Percentiles rank a stretch among this genome's conserved stretches.
phyloP scores from a whole-genome alignment of 176 grass and related monocot genomes.

The Paspalum notatum region DNA sequence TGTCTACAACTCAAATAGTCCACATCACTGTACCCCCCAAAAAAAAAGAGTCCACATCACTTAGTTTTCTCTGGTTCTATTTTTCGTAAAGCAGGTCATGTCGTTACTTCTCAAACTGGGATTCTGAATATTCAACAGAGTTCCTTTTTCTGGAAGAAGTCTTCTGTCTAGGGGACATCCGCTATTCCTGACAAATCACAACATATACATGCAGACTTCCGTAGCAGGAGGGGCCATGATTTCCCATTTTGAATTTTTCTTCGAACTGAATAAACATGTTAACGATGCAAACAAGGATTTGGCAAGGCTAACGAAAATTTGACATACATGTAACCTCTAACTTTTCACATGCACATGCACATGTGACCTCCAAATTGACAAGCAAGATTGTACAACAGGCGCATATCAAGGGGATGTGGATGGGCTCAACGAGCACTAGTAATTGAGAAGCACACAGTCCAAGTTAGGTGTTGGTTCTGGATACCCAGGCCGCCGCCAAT shows the following conservation, averaged over 20 bases:
- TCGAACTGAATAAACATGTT: not conserved
- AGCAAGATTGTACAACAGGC: no score
- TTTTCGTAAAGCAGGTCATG: not conserved
- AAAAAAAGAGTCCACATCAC: not conserved
- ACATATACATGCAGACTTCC: not conserved
- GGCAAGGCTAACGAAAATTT: not conserved
- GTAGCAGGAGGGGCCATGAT: not conserved
- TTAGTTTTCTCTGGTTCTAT: not conserved
- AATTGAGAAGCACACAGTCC: no score
- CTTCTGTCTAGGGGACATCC: not conserved
- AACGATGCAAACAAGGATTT: not conserved
- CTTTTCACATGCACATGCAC: no score
- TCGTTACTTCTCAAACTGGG: not conserved
- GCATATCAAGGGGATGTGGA: no score
- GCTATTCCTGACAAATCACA: not conserved
- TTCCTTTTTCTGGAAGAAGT: not conserved
- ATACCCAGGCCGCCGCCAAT: no score
- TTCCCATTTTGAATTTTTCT: not conserved
- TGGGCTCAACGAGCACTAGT: no score
- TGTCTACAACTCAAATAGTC: not conserved
- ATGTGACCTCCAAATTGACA: no score
- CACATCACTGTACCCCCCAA: no score
- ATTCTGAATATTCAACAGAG: conserved; percentile 11
- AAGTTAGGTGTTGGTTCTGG: no score
- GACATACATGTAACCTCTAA: not conserved